A percentile compares a stretch with the other conserved stretches of the same genome.
Conservation (phyloP, 2,329 filamentous ascomycete species). For the Albifimbria verrucaria region DNA sequence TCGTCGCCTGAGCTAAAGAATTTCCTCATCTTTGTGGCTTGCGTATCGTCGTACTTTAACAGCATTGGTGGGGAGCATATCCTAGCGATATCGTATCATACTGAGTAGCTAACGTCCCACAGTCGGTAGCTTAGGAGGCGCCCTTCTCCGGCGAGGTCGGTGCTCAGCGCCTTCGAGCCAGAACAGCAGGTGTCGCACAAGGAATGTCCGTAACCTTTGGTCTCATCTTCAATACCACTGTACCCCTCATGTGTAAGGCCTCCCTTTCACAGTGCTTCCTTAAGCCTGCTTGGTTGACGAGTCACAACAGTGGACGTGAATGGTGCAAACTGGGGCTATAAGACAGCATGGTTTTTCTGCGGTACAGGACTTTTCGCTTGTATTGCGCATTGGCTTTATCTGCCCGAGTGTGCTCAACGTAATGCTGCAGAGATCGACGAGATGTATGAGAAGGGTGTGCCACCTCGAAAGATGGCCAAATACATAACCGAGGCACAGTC, state of each 20-base stretch:
- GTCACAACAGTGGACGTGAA: constrained; percentile 8
- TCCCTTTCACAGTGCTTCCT: background rate
- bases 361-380: constrained; percentile 7
- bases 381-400: constrained; percentile 9
- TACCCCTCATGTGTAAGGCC: constrained; percentile 11
- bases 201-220: constrained; percentile 8
- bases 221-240: constrained; percentile 11
- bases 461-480: constrained; percentile 11
- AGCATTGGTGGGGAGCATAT: background rate
- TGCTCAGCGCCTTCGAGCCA: background rate
- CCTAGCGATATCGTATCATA: background rate
- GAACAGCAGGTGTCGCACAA: background rate
- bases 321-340: constrained; percentile 11
- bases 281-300: background rate
- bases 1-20: background rate
- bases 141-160: background rate
- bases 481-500: constrained; percentile 11
- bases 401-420: constrained; percentile 9
- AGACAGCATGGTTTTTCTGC: constrained; percentile 10
- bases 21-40: background rate
- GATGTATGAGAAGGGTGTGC: constrained; percentile 13
- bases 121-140: background rate
- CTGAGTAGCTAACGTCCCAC: background rate
- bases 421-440: constrained; percentile 15
- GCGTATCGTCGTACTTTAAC: background rate